Conservation (phyloP, 805 yeast genomes). For the Naumovozyma castellii region DNA sequence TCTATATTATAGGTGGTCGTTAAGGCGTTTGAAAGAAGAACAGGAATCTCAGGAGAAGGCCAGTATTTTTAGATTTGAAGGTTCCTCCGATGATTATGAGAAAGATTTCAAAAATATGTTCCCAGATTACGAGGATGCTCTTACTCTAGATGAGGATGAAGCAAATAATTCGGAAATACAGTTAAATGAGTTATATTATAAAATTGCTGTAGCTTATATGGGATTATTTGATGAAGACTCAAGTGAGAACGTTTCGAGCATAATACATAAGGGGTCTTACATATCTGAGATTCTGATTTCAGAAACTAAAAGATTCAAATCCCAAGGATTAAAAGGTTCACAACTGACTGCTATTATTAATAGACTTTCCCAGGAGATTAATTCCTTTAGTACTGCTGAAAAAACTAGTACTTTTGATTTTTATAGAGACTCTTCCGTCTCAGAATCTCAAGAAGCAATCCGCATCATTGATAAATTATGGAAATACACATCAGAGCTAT, state of each 20-base stretch:
- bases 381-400: constrained; percentile 17
- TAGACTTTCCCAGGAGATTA: constrained; percentile 29
- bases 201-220: constrained; percentile 43
- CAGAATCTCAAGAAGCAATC: constrained; percentile 55
- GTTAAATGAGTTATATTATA: constrained; percentile 40
- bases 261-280: constrained; percentile 36
- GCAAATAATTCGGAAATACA: constrained; percentile 7
- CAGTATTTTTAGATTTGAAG: constrained; percentile 56
- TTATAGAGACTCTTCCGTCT: constrained; percentile 52
- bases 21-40: constrained; percentile 57
- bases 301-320: constrained; percentile 16
- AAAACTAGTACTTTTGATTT: constrained; percentile 36
- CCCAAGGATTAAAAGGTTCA: constrained; percentile 22
- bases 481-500: constrained; percentile 37
- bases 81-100: constrained; percentile 58
- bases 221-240: constrained; percentile 30
- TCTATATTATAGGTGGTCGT: constrained; percentile 73
- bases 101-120: constrained; percentile 72
- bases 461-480: constrained; percentile 37
- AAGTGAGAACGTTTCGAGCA: constrained; percentile 12
- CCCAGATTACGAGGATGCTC: constrained; percentile 71
- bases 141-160: constrained; percentile 17
- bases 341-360: constrained; percentile 31
- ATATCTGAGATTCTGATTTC: constrained; percentile 24
- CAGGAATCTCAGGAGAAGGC: constrained; percentile 51